phyloP scores from a whole-genome alignment of 2,329 filamentous ascomycete species.

The Ceratocystis ficicola region DNA sequence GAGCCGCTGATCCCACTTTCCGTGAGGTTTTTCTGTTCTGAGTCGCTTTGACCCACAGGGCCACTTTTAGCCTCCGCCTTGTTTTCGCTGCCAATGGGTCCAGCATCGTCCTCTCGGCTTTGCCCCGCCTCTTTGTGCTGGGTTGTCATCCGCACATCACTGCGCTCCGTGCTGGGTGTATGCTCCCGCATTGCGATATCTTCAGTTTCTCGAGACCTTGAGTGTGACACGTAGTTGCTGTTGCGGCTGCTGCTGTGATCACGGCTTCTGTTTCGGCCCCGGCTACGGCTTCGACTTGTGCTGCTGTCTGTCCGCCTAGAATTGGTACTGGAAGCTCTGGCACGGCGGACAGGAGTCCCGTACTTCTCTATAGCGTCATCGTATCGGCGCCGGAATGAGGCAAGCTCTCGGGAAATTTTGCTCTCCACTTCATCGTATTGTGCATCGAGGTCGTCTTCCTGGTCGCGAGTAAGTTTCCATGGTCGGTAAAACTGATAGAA shows the following conservation, averaged over 20 bases:
- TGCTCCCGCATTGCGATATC: neutral
- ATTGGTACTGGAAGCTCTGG: neutral
- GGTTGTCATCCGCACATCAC: no score
- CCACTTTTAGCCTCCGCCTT: neutral
- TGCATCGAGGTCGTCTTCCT: slow-evolving; percentile 57
- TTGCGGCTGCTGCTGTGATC: neutral
- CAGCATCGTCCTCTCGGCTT: neutral
- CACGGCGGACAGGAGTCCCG: slow-evolving; percentile 23
- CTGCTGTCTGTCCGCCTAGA: slow-evolving; percentile 16
- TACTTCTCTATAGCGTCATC: slow-evolving; percentile 30
- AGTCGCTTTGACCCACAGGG: neutral
- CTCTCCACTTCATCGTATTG: slow-evolving; percentile 57
- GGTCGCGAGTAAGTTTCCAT: slow-evolving; percentile 57
- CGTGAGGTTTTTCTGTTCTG: neutral
- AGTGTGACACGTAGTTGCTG: neutral
- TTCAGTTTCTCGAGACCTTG: neutral
- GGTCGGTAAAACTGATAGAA: slow-evolving; percentile 65
- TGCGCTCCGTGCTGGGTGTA: neutral
- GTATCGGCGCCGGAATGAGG: slow-evolving; percentile 46
- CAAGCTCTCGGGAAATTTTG: slow-evolving; percentile 51
- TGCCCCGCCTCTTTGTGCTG: neutral
- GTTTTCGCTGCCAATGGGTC: neutral
- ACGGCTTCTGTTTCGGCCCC: slow-evolving; percentile 9
- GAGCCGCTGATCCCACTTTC: neutral
- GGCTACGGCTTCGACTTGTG: slow-evolving; percentile 14